These are phyloP conservation scores for Xylariomycetidae sp. DNA, from an alignment of 2,329 filamentous ascomycete genomes.

Conservation along the genomic window DNA sequence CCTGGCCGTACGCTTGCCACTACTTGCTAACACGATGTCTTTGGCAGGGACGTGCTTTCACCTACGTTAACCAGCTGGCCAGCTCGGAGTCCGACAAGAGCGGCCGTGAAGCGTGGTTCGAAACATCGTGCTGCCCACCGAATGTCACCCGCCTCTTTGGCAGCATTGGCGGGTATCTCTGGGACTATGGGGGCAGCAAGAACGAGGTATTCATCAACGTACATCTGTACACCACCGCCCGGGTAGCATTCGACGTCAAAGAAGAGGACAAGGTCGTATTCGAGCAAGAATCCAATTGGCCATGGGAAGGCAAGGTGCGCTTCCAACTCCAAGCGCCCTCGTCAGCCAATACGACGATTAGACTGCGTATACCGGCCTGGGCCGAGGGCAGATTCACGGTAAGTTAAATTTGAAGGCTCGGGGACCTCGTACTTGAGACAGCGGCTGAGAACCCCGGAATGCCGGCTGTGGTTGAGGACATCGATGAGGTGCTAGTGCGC, in stretches of 20 bases:
- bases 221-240: conserved; percentile 50
- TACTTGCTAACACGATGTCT: background rate
- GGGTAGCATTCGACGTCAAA: conserved; percentile 32
- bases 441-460: too few species aligned
- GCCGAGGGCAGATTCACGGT: conserved; percentile 27
- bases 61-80: conserved; percentile 56
- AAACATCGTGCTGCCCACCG: conserved; percentile 54
- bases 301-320: conserved; percentile 46
- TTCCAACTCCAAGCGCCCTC: conserved; percentile 34
- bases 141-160: conserved; percentile 52
- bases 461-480: too few species aligned
- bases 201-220: conserved; percentile 39
- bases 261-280: conserved; percentile 33
- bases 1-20: background rate
- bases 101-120: conserved; percentile 51
- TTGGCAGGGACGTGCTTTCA: conserved; percentile 49
- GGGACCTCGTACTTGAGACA: too few species aligned
- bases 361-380: conserved; percentile 51
- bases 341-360: conserved; percentile 32
- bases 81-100: conserved; percentile 45
- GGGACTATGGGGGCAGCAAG: conserved; percentile 33
- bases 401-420: conserved; percentile 6
- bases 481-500: too few species aligned
- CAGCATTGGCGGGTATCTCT: conserved; percentile 50
- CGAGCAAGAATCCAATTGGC: conserved; percentile 48